Evolutionary conservation across 345 rosid species (phyloP), one percentile per base, ranked within the genome.

Genomic region (Syzygium aromaticum): DNA sequence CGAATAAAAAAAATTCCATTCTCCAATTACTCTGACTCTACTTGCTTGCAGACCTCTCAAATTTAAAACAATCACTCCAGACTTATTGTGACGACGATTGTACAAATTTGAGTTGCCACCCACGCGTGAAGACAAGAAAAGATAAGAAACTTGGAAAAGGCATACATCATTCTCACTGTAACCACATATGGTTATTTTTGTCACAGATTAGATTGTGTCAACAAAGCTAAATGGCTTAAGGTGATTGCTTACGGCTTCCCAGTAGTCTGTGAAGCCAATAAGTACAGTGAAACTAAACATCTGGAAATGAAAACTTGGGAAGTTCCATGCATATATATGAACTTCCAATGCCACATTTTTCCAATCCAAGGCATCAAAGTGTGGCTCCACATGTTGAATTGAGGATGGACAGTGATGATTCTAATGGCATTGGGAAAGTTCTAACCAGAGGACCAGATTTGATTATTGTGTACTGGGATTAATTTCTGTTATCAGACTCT

Each of bases 331-430:
- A 4, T 4, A 1, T 3, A 17, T 52, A 52, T 14, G 17, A 52
- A 52, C 17, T 52, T 52, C 54, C 54, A 52, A 15, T 52, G 17
- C 54, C 19, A 14, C 54, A 52, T 52, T 52, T 52, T 52, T 14
- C 54, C 17, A 14, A 52, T 3, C 17, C 4, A 0, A 52, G 54
- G 17, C 1, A 5, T 52, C 17, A 15, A 52, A 14, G 17, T 52
- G 17, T 14, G 1, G 5, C 14, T 52, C 97, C 95, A 5, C 97
- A 96, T 90, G 91, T 95, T 22, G 98, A 94, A 73, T 57, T 97
- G 86, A 93, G 87, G 90, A 90, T 93, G 88, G 57, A 88, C 67
- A 28, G 80, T 1, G 92, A 93, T 17, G 93, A 91, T 86, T 92
- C 93, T 56, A 92, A 92, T 52, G 33, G 86, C 54, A 89, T 84